Base-by-base conservation (phyloP, 768 basidiomycete genomes). In the Clavulina sp. region DNA sequence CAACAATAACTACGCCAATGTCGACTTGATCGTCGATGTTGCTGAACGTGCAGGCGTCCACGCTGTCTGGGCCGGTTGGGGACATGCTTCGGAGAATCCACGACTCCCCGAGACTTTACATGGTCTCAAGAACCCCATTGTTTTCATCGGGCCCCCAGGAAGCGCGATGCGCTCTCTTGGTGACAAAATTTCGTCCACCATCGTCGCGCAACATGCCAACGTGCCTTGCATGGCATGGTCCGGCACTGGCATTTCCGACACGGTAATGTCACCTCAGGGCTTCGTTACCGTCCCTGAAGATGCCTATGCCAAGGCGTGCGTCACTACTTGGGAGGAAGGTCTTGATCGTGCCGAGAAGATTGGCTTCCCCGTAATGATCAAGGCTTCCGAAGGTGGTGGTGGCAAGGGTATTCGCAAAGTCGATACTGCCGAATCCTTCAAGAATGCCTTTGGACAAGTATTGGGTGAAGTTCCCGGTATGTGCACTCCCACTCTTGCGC, bases 211-310 rank as follows among this genome's bases (percentile, higher is more conserved):
- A 68, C 84, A 82, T 56, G 95, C 95, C 36, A 65, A 86, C 36
- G 95, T 99, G 24, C 95, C 95, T 7, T 95, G 89, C 49, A 99
- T 99, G 95, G 72, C 95, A 33, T 99, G 95, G 95, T 96, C 92
- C 18, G 95, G 95, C 52, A 78, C 86, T 1, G 95, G 93, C 30
- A 88, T 99, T 60, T 73, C 78, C 33, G 81, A 96, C 33, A 97
- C 95, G 1, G 69, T 70, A 43, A 68, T 95, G 43, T 87, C 87
- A 0, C 75, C 81, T 24, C 75, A 78, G 41, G 95, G 95, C 19
- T 96, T 81, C 62, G 92, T 99, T 34, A 84, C 80, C 18, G 95
- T 99, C n/a, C 77, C 88, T 1, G 89, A 97, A 60, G 75, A 80
- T 30, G 91, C 81, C 3, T 99, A 97, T 65, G 67, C 71, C 53